Evolutionary conservation across 208 protist genomes (phyloP).

Genomic region (Crithidia fasciculata): DNA sequence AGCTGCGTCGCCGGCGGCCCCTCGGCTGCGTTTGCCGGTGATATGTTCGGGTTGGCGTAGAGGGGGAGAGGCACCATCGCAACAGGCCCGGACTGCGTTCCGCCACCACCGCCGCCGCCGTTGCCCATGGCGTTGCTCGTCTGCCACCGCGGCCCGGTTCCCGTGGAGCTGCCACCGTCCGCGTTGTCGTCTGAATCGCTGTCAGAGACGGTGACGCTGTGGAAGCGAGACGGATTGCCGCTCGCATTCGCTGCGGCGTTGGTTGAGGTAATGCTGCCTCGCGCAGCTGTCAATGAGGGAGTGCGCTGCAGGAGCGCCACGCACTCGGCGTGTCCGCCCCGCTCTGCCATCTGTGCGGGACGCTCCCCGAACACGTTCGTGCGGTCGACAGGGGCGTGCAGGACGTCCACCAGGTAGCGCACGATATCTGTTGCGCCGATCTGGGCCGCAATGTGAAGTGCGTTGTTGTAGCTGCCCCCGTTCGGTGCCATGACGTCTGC

Average conservation of each 20-base stretch:
- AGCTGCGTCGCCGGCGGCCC: constrained; percentile 1
- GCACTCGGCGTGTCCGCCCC: constrained; percentile 19
- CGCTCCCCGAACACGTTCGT: constrained; percentile 45
- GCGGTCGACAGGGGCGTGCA: constrained; percentile 21
- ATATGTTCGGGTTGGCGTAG: neutral
- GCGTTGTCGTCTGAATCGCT: constrained; percentile 33
- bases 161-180: neutral
- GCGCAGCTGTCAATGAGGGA: neutral
- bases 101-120: neutral
- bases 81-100: too few species aligned
- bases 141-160: neutral
- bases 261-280: too few species aligned
- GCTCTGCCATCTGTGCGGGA: constrained; percentile 36
- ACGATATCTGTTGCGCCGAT: constrained; percentile 37
- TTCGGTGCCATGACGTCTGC: constrained; percentile 58
- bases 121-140: neutral
- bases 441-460: constrained; percentile 51
- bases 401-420: constrained; percentile 40
- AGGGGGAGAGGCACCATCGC: neutral
- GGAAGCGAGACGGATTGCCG: constrained; percentile 7
- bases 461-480: constrained; percentile 53
- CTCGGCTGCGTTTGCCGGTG: neutral
- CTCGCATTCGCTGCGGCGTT: neutral
- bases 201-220: constrained; percentile 27
- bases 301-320: constrained; percentile 9